Evolutionary conservation across 2,329 filamentous ascomycete species (phyloP).

Genomic region (Rhynchosporium graminicola): DNA sequence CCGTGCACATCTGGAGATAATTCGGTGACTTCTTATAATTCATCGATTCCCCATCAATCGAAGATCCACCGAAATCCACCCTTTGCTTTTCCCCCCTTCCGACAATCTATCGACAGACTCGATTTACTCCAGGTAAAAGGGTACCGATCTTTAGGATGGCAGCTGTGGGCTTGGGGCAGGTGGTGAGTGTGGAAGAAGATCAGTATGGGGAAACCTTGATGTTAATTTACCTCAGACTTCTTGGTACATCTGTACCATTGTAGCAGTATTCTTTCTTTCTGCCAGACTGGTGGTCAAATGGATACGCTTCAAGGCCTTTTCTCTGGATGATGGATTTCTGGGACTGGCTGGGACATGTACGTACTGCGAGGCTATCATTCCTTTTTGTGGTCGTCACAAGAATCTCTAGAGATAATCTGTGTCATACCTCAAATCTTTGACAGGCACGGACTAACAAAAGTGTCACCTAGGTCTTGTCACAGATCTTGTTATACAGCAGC

Average conservation of each 20-base stretch:
- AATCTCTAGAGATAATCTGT: no score
- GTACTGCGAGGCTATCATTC: no score
- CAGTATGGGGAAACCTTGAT: neutral
- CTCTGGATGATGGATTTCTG: conserved; percentile 41
- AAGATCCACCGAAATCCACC: neutral
- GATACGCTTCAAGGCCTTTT: conserved; percentile 36
- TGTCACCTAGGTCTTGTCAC: conserved; percentile 31
- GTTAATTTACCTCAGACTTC: conserved; percentile 16
- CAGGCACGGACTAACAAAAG: no score
- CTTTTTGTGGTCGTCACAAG: no score
- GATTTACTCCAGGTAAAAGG: neutral
- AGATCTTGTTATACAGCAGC: conserved; percentile 41
- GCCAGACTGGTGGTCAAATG: conserved; percentile 39
- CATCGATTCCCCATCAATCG: neutral
- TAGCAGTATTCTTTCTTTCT: conserved; percentile 36
- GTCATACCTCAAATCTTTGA: no score
- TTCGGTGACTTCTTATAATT: conserved; percentile 1
- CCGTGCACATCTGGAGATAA: neutral
- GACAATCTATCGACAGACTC: neutral
- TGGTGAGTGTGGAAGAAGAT: conserved; percentile 13
- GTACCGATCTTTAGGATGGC: conserved; percentile 3
- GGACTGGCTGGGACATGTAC: conserved; percentile 37
- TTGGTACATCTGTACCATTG: conserved; percentile 25
- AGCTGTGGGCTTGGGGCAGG: conserved; percentile 12
- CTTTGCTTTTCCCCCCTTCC: neutral